These are phyloP conservation scores for Lignosus rhinocerotis DNA, from an alignment of 1,284 basidiomycete genomes.

Conservation along the genomic window DNA sequence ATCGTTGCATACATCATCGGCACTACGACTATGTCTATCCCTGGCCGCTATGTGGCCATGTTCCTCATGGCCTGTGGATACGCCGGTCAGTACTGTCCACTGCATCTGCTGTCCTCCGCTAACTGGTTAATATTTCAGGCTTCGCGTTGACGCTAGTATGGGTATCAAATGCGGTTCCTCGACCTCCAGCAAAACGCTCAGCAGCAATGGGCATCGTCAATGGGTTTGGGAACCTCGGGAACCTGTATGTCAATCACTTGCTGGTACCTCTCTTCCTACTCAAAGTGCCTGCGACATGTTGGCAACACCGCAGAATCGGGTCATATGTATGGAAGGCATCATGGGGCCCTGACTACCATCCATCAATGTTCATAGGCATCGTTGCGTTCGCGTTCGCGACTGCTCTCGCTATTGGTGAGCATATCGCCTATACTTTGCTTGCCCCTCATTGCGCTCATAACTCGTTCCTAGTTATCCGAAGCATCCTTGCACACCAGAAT, in stretches of 20 bases:
- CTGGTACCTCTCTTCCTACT: neutral
- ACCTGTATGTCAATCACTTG: constrained; percentile 31
- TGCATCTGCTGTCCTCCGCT: neutral
- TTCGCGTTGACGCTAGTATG: constrained; percentile 62
- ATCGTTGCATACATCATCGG: constrained; percentile 65
- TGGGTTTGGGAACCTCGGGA: constrained; percentile 42
- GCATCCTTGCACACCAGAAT: constrained; percentile 38
- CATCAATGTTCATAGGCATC: constrained; percentile 40
- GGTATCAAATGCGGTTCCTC: constrained; percentile 61
- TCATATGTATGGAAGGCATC: constrained; percentile 40
- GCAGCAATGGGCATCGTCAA: constrained; percentile 47
- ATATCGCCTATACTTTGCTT: neutral
- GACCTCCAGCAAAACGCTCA: constrained; percentile 61
- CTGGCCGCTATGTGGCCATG: constrained; percentile 61
- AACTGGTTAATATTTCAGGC: constrained; percentile 36
- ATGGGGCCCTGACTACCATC: constrained; percentile 42
- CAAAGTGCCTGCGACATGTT: neutral
- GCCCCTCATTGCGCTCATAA: constrained; percentile 4
- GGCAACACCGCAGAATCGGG: constrained; percentile 31
- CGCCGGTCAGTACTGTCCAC: constrained; percentile 40
- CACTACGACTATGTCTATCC: constrained; percentile 52
- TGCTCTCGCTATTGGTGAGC: constrained; percentile 32
- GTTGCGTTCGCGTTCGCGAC: constrained; percentile 31
- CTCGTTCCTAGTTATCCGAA: constrained; percentile 35
- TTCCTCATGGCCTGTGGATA: constrained; percentile 66